Conservation (phyloP, 352 stramenopile species). For the Phytopythium aichiense region DNA sequence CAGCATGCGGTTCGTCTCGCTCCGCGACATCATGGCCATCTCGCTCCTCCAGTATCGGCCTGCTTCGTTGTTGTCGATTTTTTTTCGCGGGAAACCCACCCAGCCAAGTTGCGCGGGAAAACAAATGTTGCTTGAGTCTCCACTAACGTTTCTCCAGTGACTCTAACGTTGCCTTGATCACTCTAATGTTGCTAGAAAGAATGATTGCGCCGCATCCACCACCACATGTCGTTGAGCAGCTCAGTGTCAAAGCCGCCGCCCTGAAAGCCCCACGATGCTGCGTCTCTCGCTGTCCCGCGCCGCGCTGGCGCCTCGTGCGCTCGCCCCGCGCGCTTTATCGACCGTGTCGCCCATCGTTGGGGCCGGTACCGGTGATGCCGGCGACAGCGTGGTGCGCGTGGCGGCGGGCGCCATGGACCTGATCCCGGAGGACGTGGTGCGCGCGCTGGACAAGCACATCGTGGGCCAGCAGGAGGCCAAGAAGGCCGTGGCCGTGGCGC, state of each 20-base stretch:
- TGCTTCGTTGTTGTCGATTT: no score
- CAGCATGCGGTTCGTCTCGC: slow-evolving; percentile 67
- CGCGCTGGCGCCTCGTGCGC: neutral
- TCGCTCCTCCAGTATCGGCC: neutral
- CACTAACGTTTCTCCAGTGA: no score
- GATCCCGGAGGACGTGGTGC: slow-evolving; percentile 91
- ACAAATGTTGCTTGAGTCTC: neutral
- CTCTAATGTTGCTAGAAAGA: neutral
- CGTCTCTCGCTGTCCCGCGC: neutral
- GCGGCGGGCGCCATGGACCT: slow-evolving; percentile 25
- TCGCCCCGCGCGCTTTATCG: neutral
- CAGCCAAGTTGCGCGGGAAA: slow-evolving; percentile 1
- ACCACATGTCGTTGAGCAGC: neutral
- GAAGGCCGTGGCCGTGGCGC: slow-evolving; percentile 96
- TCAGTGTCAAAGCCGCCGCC: neutral
- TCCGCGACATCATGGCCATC: slow-evolving; percentile 36
- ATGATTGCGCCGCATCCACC: neutral
- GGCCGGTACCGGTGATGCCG: no score
- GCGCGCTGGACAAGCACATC: slow-evolving; percentile 94
- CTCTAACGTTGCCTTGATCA: neutral
- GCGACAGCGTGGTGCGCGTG: neutral
- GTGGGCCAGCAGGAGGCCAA: slow-evolving; percentile 97
- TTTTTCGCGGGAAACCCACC: slow-evolving; percentile 3
- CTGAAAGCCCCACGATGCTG: neutral
- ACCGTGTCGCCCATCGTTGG: neutral